Evolutionary conservation across 768 basidiomycete species (phyloP), one percentile per base, ranked within the genome.

Genomic region (Amanita polypyramis): DNA sequence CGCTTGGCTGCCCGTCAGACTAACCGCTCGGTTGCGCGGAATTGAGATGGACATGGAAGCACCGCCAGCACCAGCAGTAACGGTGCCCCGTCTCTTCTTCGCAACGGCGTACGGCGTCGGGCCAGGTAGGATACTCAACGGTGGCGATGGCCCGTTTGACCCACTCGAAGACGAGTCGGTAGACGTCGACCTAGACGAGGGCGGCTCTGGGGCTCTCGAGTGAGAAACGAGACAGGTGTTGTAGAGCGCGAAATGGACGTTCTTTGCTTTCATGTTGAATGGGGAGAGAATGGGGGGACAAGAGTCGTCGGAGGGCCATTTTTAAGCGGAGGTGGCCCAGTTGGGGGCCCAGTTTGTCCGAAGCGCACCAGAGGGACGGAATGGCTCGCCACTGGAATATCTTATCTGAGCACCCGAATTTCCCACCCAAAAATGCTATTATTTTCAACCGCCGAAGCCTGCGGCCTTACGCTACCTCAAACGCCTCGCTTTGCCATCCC

Each of bases 401-500:
- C 37, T n/a, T 10, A 19, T n/a, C n/a, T 10, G 19, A 4, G 37
- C 8, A 2, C 15, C 19, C 20, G 6, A 39, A 17, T 17, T 35
- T 17, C 34, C 34, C 25, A 35, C 34, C 11, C 15, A 17, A 35
- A 35, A 35, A 35, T 27, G 34, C 10, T n/a, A n/a, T n/a, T n/a
- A n/a, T n/a, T n/a, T n/a, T n/a, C n/a, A n/a, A n/a, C n/a, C n/a
- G n/a, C n/a, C n/a, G n/a, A n/a, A n/a, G n/a, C n/a, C n/a, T n/a
- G n/a, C n/a, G n/a, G n/a, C n/a, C n/a, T 14, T 17, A 38, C 46
- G 20, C 38, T 29, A 65, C 52, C 55, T 76, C 68, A 49, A 76
- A 79, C 1, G 74, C 73, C 0, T 57, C 46, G 45, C 74, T 79
- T 58, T 70, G 52, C 77, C 77, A 80, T 0, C 76, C 77, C 0